These are phyloP conservation scores for Barnettozyma hawaiiensis DNA, from an alignment of 1,139 yeast species.

Conservation along the genomic window DNA sequence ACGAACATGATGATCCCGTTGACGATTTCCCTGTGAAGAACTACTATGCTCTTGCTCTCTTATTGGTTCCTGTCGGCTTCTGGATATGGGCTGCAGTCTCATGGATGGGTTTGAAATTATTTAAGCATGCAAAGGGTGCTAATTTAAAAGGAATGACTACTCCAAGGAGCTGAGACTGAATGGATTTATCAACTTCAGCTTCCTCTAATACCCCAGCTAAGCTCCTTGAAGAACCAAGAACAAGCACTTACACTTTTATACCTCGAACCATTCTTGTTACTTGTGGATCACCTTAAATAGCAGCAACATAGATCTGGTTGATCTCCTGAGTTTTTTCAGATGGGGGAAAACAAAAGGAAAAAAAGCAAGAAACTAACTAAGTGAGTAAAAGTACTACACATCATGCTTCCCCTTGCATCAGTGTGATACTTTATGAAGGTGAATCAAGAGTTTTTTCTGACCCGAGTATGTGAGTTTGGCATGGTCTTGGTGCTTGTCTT, in stretches of 20 bases:
- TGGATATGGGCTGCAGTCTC: conserved; percentile 25
- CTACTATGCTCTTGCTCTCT: conserved; percentile 21
- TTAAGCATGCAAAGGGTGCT: conserved; percentile 24
- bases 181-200: no score
- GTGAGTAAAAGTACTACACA: background rate
- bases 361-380: background rate
- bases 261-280: no score
- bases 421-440: background rate
- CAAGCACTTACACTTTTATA: no score
- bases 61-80: conserved; percentile 20
- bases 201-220: background rate
- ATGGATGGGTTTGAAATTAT: conserved; percentile 25
- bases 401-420: background rate
- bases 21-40: conserved; percentile 20
- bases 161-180: background rate
- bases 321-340: no score
- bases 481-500: no score
- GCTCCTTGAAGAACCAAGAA: background rate
- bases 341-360: background rate
- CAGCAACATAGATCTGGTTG: background rate
- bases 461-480: background rate
- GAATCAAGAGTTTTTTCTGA: no score
- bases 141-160: background rate
- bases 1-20: conserved; percentile 2
- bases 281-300: background rate